A percentile compares a stretch with the other conserved stretches of the same genome.
phyloP scores from a whole-genome alignment of 352 stramenopile genomes.

The Pseudoperonospora humuli region DNA sequence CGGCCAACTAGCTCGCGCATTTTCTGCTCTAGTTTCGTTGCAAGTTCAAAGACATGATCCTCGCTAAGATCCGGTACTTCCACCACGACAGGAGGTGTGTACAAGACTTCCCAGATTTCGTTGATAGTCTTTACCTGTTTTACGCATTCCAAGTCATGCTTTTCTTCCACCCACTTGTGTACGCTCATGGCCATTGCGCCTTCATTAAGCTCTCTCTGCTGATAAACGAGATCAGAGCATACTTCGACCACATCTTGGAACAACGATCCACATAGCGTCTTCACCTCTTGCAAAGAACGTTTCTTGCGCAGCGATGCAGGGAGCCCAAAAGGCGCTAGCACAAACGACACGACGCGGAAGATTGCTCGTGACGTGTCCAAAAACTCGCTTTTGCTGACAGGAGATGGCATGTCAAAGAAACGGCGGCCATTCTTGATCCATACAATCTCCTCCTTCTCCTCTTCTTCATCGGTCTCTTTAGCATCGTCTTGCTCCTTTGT shows the following conservation, averaged over 20 bases:
- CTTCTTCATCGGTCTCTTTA: constrained; percentile 13
- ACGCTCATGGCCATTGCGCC: constrained; percentile 83
- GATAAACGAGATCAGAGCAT: constrained; percentile 81
- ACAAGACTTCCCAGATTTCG: constrained; percentile 56
- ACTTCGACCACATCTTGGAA: constrained; percentile 84
- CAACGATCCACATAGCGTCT: constrained; percentile 59
- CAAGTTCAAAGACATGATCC: constrained; percentile 37
- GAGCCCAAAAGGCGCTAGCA: constrained; percentile 75
- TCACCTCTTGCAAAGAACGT: constrained; percentile 61
- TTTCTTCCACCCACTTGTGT: constrained; percentile 80
- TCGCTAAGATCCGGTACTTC: constrained; percentile 55
- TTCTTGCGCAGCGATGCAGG: constrained; percentile 44
- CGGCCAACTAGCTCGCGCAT: constrained; percentile 38
- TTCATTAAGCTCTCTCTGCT: constrained; percentile 60
- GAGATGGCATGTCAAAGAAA: constrained; percentile 79
- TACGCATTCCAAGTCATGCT: constrained; percentile 55
- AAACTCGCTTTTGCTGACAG: constrained; percentile 60
- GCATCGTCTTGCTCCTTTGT: constrained; percentile 18
- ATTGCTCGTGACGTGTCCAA: constrained; percentile 58
- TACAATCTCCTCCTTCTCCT: constrained; percentile 32
- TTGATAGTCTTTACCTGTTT: constrained; percentile 72
- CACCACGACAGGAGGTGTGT: constrained; percentile 54
- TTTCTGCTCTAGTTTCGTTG: constrained; percentile 33
- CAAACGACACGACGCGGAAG: constrained; percentile 72
- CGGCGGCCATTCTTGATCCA: constrained; percentile 43